A percentile compares a stretch with the other conserved stretches of the same genome.
Conservation (phyloP, 2,329 filamentous ascomycete genomes). For the Penicillium sp. region DNA sequence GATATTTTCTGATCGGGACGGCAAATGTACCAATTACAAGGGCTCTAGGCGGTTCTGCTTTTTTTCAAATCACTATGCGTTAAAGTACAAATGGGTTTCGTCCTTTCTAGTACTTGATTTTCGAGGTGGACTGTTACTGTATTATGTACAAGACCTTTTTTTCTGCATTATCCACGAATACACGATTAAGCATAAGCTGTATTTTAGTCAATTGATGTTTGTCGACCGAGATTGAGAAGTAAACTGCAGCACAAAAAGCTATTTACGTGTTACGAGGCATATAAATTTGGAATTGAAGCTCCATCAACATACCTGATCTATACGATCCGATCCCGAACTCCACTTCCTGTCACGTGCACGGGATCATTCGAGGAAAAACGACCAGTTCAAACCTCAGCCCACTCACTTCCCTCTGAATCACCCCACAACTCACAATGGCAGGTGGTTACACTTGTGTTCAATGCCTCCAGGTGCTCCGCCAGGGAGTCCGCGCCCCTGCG, state of each 20-base stretch:
- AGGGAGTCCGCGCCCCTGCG: constrained; percentile 26
- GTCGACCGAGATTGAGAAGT: neutral
- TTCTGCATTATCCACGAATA: constrained; percentile 13
- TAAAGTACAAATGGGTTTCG: neutral
- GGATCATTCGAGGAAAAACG: constrained; percentile 12
- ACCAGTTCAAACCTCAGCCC: constrained; percentile 1
- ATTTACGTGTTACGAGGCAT: no score
- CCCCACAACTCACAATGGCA: constrained; percentile 34
- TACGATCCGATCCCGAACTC: neutral
- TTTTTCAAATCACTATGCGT: neutral
- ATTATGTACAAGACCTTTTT: constrained; percentile 15
- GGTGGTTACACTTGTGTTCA: constrained; percentile 43
- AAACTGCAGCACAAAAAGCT: neutral
- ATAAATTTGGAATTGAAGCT: no score
- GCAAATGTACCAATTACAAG: neutral
- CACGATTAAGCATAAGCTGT: constrained; percentile 4
- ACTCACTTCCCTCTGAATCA: constrained; percentile 3
- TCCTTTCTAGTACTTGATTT: neutral
- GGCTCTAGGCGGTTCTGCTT: neutral
- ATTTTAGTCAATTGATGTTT: neutral
- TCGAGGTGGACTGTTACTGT: neutral
- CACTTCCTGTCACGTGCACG: constrained; percentile 18
- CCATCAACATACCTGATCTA: neutral
- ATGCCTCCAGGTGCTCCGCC: constrained; percentile 39
- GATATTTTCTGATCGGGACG: constrained; percentile 63